Base-by-base conservation (phyloP, 2,329 filamentous ascomycete species). In the Colletotrichum caudatum region DNA sequence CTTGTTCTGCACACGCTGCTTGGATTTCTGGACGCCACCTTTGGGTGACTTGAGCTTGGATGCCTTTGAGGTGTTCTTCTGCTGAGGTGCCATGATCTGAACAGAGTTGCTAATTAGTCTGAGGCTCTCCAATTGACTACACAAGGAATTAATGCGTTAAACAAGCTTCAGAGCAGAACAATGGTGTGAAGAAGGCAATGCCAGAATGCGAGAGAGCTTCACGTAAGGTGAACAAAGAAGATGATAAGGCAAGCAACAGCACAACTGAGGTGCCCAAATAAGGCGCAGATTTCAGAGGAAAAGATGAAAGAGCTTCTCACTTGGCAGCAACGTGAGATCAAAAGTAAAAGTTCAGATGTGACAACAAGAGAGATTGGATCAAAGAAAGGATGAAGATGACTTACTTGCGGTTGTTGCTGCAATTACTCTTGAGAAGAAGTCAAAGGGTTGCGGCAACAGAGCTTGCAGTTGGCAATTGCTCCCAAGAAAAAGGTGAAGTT, bases 1-100 rank as follows among this genome's bases (percentile, higher is more conserved):
- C 56, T 58, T 58, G 56, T 26, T 41, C n/a, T 41, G 20, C 14
- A 4, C n/a, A 26, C n/a, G n/a, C n/a, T 2, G 20, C 8, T 18
- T 58, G 35, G 56, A 3, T 58, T 58, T 58, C 56, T 58, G 35
- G 35, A 58, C 29, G 23, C 56, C 56, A 41, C n/a, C 37, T 4
- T 58, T 37, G 14, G 35, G 35, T 18, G 35, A 12, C 56, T 41
- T 58, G n/a, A 26, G 14, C 35, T 58, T 39, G 35, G 56, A 26
- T 39, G 37, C 54, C 35, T 41, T 58, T 26, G 35, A 26, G 54
- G 54, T 8, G 8, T 58, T 58, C n/a, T 58, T 58, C 37, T 58
- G 12, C 14, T 9, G 14, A 41, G 56, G 56, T 2, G 56, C 56
- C 56, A 58, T 58, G 56, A 26, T 20, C 56, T 58, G n/a, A 41